These are phyloP conservation scores for Nitzschia sp. DNA, from an alignment of 108 stramenopile species.

Conservation along the genomic window DNA sequence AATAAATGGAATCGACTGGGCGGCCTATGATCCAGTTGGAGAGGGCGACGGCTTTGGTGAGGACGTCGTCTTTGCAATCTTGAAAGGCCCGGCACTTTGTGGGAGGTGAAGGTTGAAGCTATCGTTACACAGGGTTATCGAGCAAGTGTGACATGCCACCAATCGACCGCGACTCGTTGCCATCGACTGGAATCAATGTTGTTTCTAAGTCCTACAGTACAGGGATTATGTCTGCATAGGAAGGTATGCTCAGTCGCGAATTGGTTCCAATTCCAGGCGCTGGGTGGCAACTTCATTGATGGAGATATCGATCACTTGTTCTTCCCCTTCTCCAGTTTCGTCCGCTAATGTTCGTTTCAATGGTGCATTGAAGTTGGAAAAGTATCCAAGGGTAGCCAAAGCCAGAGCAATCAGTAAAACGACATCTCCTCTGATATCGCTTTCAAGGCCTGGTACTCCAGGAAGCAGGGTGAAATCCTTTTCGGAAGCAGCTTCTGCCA, in stretches of 20 bases:
- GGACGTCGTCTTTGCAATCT: neutral
- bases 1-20: neutral
- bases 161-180: no score
- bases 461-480: slow-evolving; percentile 50
- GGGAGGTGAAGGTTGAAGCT: neutral
- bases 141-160: no score
- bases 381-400: slow-evolving; percentile 45
- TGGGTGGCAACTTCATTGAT: neutral
- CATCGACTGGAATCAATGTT: no score
- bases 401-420: slow-evolving; percentile 49
- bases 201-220: no score
- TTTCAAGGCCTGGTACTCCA: slow-evolving; percentile 39
- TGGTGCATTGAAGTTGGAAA: slow-evolving; percentile 55
- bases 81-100: slow-evolving; percentile 5
- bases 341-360: slow-evolving; percentile 56
- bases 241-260: neutral
- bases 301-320: no score
- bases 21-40: neutral
- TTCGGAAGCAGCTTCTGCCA: slow-evolving; percentile 51
- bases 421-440: slow-evolving; percentile 69
- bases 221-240: no score
- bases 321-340: slow-evolving; percentile 23
- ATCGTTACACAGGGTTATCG: no score
- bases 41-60: slow-evolving; percentile 1
- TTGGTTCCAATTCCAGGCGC: neutral